phyloP scores from a whole-genome alignment of 768 basidiomycete genomes.

The Trametes maxima region DNA sequence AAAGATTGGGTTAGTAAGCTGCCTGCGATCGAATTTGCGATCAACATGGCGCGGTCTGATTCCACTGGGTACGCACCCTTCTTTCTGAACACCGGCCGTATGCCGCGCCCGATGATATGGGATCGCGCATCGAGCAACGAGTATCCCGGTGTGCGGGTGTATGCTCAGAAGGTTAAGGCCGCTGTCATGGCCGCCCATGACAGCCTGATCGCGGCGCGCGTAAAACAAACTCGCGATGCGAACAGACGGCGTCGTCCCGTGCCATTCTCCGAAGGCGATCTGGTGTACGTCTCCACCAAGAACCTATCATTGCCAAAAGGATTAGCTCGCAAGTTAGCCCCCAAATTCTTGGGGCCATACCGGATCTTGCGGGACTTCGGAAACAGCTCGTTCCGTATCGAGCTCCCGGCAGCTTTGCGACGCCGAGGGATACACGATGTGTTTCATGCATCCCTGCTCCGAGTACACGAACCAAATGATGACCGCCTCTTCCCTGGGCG shows the following conservation, averaged over 20 bases:
- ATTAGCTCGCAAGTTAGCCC: constrained; percentile 38
- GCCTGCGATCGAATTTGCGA: constrained; percentile 42
- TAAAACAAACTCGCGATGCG: constrained; percentile 34
- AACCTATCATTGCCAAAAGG: constrained; percentile 40
- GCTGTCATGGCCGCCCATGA: constrained; percentile 40
- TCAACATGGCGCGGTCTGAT: constrained; percentile 36
- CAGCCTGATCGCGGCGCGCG: constrained; percentile 37
- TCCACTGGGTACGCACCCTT: constrained; percentile 42
- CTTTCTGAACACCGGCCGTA: constrained; percentile 28
- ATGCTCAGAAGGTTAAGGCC: constrained; percentile 27
- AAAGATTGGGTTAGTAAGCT: constrained; percentile 36
- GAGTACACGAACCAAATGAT: constrained; percentile 35
- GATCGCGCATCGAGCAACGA: constrained; percentile 1
- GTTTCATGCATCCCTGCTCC: constrained; percentile 40
- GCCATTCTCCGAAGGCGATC: constrained; percentile 28
- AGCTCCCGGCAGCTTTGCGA: constrained; percentile 33
- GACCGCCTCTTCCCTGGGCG: constrained; percentile 41
- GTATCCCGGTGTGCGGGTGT: constrained; percentile 31
- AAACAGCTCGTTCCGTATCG: constrained; percentile 33
- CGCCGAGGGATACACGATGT: constrained; percentile 34
- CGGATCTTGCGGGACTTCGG: constrained; percentile 26
- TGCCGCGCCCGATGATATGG: constrained; percentile 35
- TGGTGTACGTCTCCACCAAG: constrained; percentile 41
- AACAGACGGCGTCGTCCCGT: constrained; percentile 30
- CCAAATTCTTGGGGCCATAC: constrained; percentile 44